Base-by-base conservation (phyloP, 257 asterid genomes). In the Phtheirospermum japonicum region DNA sequence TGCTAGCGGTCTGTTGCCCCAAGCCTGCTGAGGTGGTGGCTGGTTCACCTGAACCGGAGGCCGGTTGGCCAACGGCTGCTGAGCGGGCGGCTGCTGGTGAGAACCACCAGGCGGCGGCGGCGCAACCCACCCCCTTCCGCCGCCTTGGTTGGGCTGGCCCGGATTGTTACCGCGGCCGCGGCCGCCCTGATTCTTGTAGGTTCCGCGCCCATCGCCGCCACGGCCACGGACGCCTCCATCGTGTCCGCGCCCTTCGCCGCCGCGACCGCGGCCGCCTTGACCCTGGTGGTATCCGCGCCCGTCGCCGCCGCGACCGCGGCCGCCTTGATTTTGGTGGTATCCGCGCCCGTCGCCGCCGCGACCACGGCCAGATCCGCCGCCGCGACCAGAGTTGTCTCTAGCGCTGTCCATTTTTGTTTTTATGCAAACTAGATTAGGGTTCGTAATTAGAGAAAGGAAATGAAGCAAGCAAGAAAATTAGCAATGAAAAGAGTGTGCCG, bases 241-340 rank as follows among this genome's bases (percentile, higher is more conserved):
- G 13, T 53, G 9, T 4, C 58, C 69, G 4, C 68, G 65, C 4
- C 74, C 63, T 0, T 65, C 78, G 61, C 73, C 75, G 34, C 70
- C 75, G 3, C 43, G 60, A 7, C 70, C 64, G 4, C 74, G 70
- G 16, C 72, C 66, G 9, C 60, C 61, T 52, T 61, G 76, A 2
- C 59, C 49, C 18, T 52, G 64, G 60, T 43, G 1, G 13, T 53
- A 12, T 5, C 58, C 69, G 3, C 68, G 65, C 5, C 74, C 63
- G 3, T 65, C 78, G 61, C 70, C 75, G 42, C 70, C 75, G 3
- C 43, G 60, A 7, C 70, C 64, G 4, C 74, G 70, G 16, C 72
- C 66, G 7, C 59, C 61, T 51, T 60, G 76, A 2, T 61, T 53
- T n/a, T 51, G 64, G 59, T 42, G 1, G 13, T 52, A 11, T 5